Conservation (phyloP, 495 filamentous ascomycete genomes). For the Penicillium manginii region DNA sequence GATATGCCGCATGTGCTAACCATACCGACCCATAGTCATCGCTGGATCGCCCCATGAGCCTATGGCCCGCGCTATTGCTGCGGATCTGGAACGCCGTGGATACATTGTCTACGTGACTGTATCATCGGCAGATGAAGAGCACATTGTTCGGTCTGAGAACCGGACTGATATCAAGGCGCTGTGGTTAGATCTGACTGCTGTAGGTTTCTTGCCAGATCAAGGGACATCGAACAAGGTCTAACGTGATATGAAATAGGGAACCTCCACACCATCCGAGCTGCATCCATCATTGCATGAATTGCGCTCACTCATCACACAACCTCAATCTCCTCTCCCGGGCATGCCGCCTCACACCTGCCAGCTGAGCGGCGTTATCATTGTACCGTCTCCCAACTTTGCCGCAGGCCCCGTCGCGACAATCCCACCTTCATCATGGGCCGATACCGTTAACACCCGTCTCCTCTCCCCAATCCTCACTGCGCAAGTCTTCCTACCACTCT, state of each 20-base stretch:
- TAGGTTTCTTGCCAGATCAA: constrained; percentile 28
- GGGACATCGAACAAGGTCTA: constrained; percentile 42
- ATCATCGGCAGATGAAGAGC: constrained; percentile 78
- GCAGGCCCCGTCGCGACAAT: constrained; percentile 81
- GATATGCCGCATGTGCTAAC: constrained; percentile 17
- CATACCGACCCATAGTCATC: constrained; percentile 54
- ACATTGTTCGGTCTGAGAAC: constrained; percentile 71
- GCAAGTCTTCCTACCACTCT: constrained; percentile 82
- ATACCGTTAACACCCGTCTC: constrained; percentile 89
- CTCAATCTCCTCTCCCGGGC: constrained; percentile 71
- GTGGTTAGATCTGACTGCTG: constrained; percentile 74
- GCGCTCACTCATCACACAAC: constrained; percentile 64
- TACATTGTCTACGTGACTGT: constrained; percentile 93
- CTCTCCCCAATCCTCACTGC: constrained; percentile 86
- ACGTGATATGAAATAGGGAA: constrained; percentile 21
- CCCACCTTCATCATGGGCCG: constrained; percentile 78
- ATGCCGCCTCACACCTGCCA: constrained; percentile 73
- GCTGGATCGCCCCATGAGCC: constrained; percentile 82
- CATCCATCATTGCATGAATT: constrained; percentile 56
- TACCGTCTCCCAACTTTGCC: constrained; percentile 63
- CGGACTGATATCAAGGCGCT: constrained; percentile 80
- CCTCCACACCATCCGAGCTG: constrained; percentile 57
- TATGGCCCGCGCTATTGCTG: constrained; percentile 74
- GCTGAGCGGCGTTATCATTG: constrained; percentile 76
- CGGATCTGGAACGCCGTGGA: constrained; percentile 87